Percentiles rank a stretch among this genome's conserved stretches.
phyloP scores from a whole-genome alignment of 1,284 basidiomycete genomes.

The Pseudozyma hubeiensis region DNA sequence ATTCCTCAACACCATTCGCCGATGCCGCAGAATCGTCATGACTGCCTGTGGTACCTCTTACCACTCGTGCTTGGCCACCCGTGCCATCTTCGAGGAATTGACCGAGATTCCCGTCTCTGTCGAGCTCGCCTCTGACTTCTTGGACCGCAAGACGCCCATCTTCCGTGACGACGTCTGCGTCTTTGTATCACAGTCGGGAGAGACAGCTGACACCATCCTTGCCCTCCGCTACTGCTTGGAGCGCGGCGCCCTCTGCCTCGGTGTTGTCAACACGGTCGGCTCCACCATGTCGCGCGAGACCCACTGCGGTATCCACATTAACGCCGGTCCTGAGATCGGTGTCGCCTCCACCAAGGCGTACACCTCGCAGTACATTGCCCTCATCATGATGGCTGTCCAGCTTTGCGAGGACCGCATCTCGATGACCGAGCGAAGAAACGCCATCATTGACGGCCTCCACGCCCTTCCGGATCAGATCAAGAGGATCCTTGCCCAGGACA shows the following conservation, averaged over 20 bases:
- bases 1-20: slow-evolving; percentile 94
- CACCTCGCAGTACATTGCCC: slow-evolving; percentile 98
- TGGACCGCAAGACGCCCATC: slow-evolving; percentile 98
- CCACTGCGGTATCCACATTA: slow-evolving; percentile 99
- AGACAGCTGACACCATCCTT: slow-evolving; percentile 98
- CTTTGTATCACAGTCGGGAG: slow-evolving; percentile 97
- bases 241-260: slow-evolving; percentile 89
- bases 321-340: slow-evolving; percentile 98
- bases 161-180: slow-evolving; percentile 99
- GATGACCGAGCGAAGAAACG: slow-evolving; percentile 86
- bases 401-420: slow-evolving; percentile 96
- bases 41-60: slow-evolving; percentile 98
- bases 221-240: slow-evolving; percentile 96
- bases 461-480: slow-evolving; percentile 90
- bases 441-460: slow-evolving; percentile 94
- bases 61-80: slow-evolving; percentile 96
- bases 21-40: slow-evolving; percentile 94
- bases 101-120: slow-evolving; percentile 98
- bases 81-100: slow-evolving; percentile 97
- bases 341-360: slow-evolving; percentile 99
- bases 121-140: slow-evolving; percentile 97
- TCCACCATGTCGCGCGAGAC: slow-evolving; percentile 98
- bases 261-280: slow-evolving; percentile 98
- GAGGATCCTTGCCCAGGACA: slow-evolving; percentile 85
- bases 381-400: slow-evolving; percentile 98